A percentile compares a stretch with the other conserved stretches of the same genome.
Evolutionary conservation across 2,329 filamentous ascomycete genomes (phyloP).

Genomic region (Talaromyces sp.): DNA sequence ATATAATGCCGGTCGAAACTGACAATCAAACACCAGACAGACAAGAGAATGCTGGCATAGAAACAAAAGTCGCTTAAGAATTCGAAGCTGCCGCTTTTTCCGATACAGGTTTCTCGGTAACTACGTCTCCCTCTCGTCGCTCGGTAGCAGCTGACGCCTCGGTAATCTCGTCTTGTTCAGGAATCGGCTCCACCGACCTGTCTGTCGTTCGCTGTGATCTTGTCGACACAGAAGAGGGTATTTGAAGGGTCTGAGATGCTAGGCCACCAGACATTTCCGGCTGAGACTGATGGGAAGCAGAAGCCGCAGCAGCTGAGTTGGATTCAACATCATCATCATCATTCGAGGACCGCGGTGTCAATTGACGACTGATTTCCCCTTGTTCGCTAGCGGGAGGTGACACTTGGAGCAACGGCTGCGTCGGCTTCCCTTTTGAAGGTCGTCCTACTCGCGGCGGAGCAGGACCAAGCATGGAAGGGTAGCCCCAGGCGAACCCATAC

Average conservation of each 20-base stretch:
- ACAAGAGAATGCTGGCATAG: neutral
- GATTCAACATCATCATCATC: constrained; percentile 1
- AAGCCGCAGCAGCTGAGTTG: neutral
- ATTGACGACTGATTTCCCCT: constrained; percentile 5
- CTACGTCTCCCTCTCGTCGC: neutral
- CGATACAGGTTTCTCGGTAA: neutral
- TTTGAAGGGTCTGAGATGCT: neutral
- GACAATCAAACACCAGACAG: neutral
- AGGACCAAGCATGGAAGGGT: constrained; percentile 26
- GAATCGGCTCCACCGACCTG: neutral
- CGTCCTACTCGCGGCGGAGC: constrained; percentile 19
- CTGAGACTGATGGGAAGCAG: neutral
- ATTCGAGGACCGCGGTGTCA: constrained; percentile 1
- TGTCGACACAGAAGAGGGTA: neutral
- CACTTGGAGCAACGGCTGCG: constrained; percentile 12
- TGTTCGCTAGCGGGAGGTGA: constrained; percentile 4
- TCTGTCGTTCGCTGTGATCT: neutral
- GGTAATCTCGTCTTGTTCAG: constrained; percentile 5
- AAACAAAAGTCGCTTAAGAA: neutral
- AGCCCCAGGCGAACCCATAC: constrained; percentile 28
- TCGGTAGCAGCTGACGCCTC: neutral
- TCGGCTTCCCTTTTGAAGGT: neutral
- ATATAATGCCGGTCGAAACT: neutral
- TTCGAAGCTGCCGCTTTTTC: neutral
- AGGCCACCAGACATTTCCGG: neutral